Evolutionary conservation across 108 stramenopile species (phyloP).

Genomic region (Pseudonitzschia multiseries): DNA sequence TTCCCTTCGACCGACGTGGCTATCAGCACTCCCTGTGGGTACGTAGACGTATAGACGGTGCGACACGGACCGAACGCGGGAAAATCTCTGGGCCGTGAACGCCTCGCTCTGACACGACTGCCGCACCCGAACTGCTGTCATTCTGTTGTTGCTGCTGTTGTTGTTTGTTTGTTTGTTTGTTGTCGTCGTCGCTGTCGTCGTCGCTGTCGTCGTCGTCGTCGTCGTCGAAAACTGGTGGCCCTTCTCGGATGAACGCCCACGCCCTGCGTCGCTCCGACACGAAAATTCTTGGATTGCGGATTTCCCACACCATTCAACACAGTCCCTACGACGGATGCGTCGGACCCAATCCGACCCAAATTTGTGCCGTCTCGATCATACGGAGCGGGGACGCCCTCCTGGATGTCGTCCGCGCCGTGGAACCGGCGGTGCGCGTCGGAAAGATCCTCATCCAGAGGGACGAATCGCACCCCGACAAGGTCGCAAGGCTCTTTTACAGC

Average conservation of each 20-base stretch:
- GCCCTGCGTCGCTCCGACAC: no score
- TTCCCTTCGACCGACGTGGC: slow-evolving; percentile 50
- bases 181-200: no score
- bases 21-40: slow-evolving; percentile 77
- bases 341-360: slow-evolving; percentile 29
- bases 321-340: slow-evolving; percentile 46
- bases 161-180: no score
- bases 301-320: neutral
- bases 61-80: no score
- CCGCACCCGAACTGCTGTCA: no score
- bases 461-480: slow-evolving; percentile 81
- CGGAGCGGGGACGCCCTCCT: slow-evolving; percentile 91
- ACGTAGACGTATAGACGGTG: no score
- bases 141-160: no score
- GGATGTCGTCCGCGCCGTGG: slow-evolving; percentile 79
- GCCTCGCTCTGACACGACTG: no score
- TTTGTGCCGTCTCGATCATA: slow-evolving; percentile 83
- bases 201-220: no score
- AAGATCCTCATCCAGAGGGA: slow-evolving; percentile 98
- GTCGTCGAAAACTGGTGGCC: no score
- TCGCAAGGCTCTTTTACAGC: slow-evolving; percentile 84
- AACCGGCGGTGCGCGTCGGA: slow-evolving; percentile 78
- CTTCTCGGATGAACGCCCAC: no score
- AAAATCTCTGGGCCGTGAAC: no score
- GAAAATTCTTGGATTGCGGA: neutral